Percentiles rank a stretch among this genome's conserved stretches.
phyloP scores from a whole-genome alignment of 768 basidiomycete genomes.

The Pulveroboletus sp. region DNA sequence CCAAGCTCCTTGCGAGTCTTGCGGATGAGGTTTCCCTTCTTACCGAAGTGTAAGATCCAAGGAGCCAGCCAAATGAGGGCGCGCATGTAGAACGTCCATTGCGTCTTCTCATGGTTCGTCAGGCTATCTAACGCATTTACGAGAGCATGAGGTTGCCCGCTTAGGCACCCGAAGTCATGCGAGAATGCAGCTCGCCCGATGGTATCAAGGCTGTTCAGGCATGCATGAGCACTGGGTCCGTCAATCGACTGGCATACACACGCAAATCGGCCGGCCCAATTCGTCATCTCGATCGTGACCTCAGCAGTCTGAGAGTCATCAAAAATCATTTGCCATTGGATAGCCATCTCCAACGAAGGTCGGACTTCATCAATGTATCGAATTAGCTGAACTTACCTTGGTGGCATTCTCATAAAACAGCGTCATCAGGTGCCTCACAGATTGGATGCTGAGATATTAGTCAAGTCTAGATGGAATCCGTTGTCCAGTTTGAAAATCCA shows the following conservation, averaged over 20 bases:
- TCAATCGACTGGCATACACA: slow-evolving; percentile 28
- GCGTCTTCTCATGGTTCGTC: slow-evolving; percentile 55
- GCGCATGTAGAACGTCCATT: slow-evolving; percentile 59
- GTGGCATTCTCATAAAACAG: slow-evolving; percentile 54
- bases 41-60: slow-evolving; percentile 48
- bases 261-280: slow-evolving; percentile 61
- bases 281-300: slow-evolving; percentile 49
- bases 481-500: not conserved
- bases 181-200: slow-evolving; percentile 59
- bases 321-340: slow-evolving; percentile 45
- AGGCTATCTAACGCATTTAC: slow-evolving; percentile 52
- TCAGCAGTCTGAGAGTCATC: slow-evolving; percentile 38
- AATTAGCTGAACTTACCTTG: slow-evolving; percentile 23
- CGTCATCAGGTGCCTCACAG: slow-evolving; percentile 46
- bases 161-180: slow-evolving; percentile 55
- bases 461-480: not conserved
- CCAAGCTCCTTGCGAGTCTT: slow-evolving; percentile 52
- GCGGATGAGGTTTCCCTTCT: slow-evolving; percentile 55
- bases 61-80: slow-evolving; percentile 60
- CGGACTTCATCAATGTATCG: not conserved
- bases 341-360: slow-evolving; percentile 34
- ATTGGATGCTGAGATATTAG: slow-evolving; percentile 38
- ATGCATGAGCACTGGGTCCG: not conserved
- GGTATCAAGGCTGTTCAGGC: slow-evolving; percentile 45
- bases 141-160: slow-evolving; percentile 43